Evolutionary conservation across 805 yeast genomes (phyloP).

Genomic region (Candida stauntonica): DNA sequence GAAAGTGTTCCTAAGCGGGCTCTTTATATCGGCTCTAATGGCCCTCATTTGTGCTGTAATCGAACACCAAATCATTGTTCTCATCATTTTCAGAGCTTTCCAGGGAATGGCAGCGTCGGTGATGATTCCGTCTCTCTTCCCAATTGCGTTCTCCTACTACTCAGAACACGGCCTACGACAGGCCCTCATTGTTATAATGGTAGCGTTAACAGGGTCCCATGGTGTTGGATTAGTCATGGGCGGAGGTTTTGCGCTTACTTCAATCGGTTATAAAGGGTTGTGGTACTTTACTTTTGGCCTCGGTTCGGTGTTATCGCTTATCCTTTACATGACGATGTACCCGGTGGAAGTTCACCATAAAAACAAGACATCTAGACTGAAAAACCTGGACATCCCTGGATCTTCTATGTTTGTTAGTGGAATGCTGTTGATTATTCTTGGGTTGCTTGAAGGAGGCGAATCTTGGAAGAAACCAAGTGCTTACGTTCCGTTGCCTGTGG

Average conservation of each 20-base stretch:
- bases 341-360: constrained; percentile 6
- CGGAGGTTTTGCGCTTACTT: constrained; percentile 38
- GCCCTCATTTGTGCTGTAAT: constrained; percentile 35
- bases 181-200: constrained; percentile 27
- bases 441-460: constrained; percentile 41
- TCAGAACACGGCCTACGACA: constrained; percentile 25
- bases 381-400: constrained; percentile 34
- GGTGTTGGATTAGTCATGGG: constrained; percentile 41
- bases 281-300: constrained; percentile 36
- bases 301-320: constrained; percentile 18
- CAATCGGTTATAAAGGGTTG: constrained; percentile 36
- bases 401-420: constrained; percentile 32
- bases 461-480: constrained; percentile 38
- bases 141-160: constrained; percentile 29
- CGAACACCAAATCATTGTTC: constrained; percentile 28
- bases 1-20: constrained; percentile 25
- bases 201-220: constrained; percentile 28
- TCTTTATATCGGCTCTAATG: constrained; percentile 23
- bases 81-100: constrained; percentile 40
- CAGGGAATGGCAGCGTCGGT: constrained; percentile 43
- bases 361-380: constrained; percentile 12
- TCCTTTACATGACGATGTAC: constrained; percentile 29
- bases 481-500: constrained; percentile 38
- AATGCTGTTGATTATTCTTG: constrained; percentile 35
- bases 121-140: constrained; percentile 35